Evolutionary conservation across 208 protist species (phyloP), one percentile per base, ranked within the genome.

Genomic region (Angomonas ambiguus): DNA sequence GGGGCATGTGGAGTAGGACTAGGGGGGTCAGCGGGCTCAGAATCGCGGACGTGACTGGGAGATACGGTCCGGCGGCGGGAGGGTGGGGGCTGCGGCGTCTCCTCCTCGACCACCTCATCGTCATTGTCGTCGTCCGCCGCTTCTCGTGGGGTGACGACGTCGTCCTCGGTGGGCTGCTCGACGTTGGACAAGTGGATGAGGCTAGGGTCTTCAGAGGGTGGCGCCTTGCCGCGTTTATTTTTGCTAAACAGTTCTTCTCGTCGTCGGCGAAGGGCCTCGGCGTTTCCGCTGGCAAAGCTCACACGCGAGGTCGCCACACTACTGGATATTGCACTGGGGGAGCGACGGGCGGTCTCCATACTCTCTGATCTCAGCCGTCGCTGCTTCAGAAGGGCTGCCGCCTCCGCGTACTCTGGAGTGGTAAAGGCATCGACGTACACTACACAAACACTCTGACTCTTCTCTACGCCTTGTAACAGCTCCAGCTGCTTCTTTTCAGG

Each of bases 221-320:
- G 2, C 1, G 56, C 2, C 25, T 30, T 16, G 25, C 31, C 31
- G 18, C 11, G 35, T 34, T 42, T 24, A 8, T 5, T 34, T 22
- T 34, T 42, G 30, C 56, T 22, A 32, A 93, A 91, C 32, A 91
- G 74, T 16, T 76, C 78, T 28, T 77, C 71, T 1, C 87, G 84
- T n/a, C 87, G 74, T 11, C 63, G 67, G 24, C 70, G 70, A 18
- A 91, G 77, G 1, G 83, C 79, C 42, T 85, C 80, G 0, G 76
- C 69, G 48, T 67, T 80, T 66, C 77, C 77, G 53, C 74, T 74
- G 4, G 72, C 65, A 55, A 67, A 82, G 53, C 64, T 77, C 49
- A 70, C 45, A 25, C 60, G 69, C 18, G 74, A 79, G 8, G 48
- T 66, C 0, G 72, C 51, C 51, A 62, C 18, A 38, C 60, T 77